These are phyloP conservation scores for Monosporozyma solicola DNA, from an alignment of 805 yeast genomes.

Conservation along the genomic window DNA sequence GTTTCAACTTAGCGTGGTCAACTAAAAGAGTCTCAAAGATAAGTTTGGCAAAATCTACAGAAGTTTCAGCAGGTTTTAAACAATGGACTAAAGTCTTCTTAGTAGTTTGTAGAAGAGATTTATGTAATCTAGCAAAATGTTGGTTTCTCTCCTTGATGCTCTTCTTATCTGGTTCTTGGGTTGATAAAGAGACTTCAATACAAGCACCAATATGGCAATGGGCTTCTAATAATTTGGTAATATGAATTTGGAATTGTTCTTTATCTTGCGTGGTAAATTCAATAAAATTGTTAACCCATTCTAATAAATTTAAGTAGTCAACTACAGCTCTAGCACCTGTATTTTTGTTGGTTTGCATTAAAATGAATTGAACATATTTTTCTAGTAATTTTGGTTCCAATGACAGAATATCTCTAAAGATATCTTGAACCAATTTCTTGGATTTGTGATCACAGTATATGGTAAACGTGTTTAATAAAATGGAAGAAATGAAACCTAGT, in stretches of 20 bases:
- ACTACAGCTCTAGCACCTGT: constrained; percentile 42
- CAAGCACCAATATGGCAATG: constrained; percentile 27
- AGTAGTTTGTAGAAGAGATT: constrained; percentile 28
- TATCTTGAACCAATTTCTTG: constrained; percentile 33
- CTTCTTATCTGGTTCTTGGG: constrained; percentile 17
- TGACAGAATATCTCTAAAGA: constrained; percentile 33
- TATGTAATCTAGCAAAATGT: constrained; percentile 35
- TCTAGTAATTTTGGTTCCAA: constrained; percentile 29
- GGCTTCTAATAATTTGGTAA: constrained; percentile 36
- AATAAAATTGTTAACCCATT: constrained; percentile 43
- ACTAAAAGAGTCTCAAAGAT: constrained; percentile 9
- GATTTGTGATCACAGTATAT: constrained; percentile 45
- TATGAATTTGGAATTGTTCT: constrained; percentile 20
- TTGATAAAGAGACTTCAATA: constrained; percentile 20
- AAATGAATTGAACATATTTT: constrained; percentile 34
- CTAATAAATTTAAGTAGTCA: constrained; percentile 48
- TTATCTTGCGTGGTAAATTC: constrained; percentile 15
- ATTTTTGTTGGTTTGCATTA: constrained; percentile 23
- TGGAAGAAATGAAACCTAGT: constrained; percentile 27
- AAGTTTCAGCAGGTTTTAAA: constrained; percentile 13
- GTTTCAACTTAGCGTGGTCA: constrained; percentile 13
- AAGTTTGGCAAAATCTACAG: constrained; percentile 7
- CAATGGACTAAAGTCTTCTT: constrained; percentile 18
- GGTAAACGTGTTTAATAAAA: constrained; percentile 40
- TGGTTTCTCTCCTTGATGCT: constrained; percentile 24